Evolutionary conservation across 345 rosid genomes (phyloP), one percentile per base, ranked within the genome.

Genomic region (Gossypium anomalum): DNA sequence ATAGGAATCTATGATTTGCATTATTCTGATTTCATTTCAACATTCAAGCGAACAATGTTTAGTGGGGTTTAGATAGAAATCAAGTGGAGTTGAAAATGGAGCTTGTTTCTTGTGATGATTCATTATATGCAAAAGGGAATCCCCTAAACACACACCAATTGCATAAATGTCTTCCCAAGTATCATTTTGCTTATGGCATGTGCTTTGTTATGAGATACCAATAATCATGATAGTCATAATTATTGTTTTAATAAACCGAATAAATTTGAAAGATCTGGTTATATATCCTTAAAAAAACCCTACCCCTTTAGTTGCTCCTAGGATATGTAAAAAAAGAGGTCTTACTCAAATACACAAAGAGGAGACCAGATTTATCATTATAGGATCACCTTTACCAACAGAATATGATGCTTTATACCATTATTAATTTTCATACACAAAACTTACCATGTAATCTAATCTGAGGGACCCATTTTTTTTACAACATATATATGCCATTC

Each of bases 321-420:
- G 71, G 38, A 22, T 57, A 20, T 57, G 29, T 22, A 57, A 14
- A 22, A 22, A 22, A 57, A 34, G 7, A 34, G n/a, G 23, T 49
- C 44, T 16, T 52, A 64, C 73, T 62, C 19, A n/a, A 20, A 48
- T 73, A 71, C 60, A 61, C 67, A 76, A 80, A 74, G 80, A 41
- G 76, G 83, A 64, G 92, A 83, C 85, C 83, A n/a, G 55, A 59
- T 63, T 49, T 72, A 86, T 85, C 75, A 82, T 83, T 77, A 41
- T 76, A 34, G 38, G 68, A 81, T 85, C 64, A 60, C 81, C 82
- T 86, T 86, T 86, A 75, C 82, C 86, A 78, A 76, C 87, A 86
- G 20, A 70, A 17, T 52, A 77, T 49, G 23, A 59, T 69, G 57
- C 48, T 79, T 60, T 64, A 63, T 48, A 48, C 67, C 23, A 70